Evolutionary conservation across 2,329 filamentous ascomycete genomes (phyloP).

Genomic region (Aspergillus brunneoviolaceus): DNA sequence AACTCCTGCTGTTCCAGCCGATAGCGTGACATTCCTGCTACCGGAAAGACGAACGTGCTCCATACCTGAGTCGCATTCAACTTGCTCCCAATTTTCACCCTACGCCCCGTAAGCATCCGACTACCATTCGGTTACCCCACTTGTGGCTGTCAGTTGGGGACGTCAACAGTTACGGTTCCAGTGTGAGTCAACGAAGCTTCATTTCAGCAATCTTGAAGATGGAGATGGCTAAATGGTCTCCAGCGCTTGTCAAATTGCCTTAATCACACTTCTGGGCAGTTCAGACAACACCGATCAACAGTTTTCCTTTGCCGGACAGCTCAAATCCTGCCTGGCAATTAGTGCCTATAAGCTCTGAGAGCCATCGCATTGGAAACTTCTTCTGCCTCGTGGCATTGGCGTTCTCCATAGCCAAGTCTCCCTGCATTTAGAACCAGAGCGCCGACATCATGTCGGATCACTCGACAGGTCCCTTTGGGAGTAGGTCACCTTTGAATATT

Average conservation of each 20-base stretch:
- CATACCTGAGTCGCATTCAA: background rate
- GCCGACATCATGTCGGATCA: conserved; percentile 34
- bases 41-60: background rate
- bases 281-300: background rate
- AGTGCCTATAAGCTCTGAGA: background rate
- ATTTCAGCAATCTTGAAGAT: background rate
- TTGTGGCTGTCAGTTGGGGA: background rate
- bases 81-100: background rate
- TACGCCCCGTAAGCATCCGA: background rate
- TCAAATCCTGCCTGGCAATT: background rate
- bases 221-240: background rate
- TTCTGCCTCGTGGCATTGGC: background rate
- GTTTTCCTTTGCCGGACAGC: background rate
- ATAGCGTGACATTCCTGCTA: background rate
- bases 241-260: background rate
- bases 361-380: background rate
- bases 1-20: conserved; percentile 10
- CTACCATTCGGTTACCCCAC: background rate
- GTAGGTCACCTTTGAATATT: conserved; percentile 34
- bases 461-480: conserved; percentile 42
- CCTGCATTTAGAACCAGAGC: background rate
- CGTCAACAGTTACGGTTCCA: background rate
- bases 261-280: background rate
- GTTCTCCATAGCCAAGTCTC: background rate
- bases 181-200: background rate